Evolutionary conservation across 2,329 filamentous ascomycete genomes (phyloP).

Genomic region (Trichoderma guizhouense): DNA sequence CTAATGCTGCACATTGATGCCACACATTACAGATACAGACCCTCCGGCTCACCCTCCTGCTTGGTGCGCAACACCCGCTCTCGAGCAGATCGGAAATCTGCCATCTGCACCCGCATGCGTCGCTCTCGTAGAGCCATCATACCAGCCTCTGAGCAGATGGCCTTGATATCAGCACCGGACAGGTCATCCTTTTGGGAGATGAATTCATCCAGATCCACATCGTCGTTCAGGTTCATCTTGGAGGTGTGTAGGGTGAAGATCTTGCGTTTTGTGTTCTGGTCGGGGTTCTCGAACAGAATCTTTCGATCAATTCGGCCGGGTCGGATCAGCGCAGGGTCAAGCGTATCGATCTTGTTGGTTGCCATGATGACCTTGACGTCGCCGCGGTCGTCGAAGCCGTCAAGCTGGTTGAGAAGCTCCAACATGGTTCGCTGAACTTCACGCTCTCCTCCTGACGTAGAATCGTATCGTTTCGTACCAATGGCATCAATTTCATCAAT

Average conservation of each 20-base stretch:
- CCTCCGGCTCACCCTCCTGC: conserved; percentile 96
- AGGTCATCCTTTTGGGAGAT: conserved; percentile 98
- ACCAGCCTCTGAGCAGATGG: conserved; percentile 96
- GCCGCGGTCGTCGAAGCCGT: conserved; percentile 96
- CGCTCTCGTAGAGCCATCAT: conserved; percentile 90
- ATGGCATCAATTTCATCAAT: conserved; percentile 99
- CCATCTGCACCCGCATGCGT: conserved; percentile 98
- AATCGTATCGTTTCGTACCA: conserved; percentile 97
- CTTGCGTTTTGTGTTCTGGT: conserved; percentile 92
- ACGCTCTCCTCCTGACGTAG: conserved; percentile 91
- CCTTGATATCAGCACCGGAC: conserved; percentile 96
- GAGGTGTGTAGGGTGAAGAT: conserved; percentile 97
- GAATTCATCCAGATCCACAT: conserved; percentile 98
- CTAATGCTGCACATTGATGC: conserved; percentile 20
- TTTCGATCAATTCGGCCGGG: conserved; percentile 98
- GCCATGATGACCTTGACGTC: conserved; percentile 99
- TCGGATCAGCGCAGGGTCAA: conserved; percentile 93
- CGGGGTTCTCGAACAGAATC: conserved; percentile 70
- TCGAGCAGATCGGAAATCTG: conserved; percentile 87
- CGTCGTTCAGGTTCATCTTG: conserved; percentile 95
- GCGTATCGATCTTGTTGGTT: conserved; percentile 98
- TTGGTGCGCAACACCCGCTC: conserved; percentile 97
- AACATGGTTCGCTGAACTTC: conserved; percentile 99
- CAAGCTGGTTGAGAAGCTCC: conserved; percentile 95
- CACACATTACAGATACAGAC: conserved; percentile 82